These are phyloP conservation scores for Prosopis cineraria DNA, from an alignment of 306 rosid genomes.

Conservation along the genomic window DNA sequence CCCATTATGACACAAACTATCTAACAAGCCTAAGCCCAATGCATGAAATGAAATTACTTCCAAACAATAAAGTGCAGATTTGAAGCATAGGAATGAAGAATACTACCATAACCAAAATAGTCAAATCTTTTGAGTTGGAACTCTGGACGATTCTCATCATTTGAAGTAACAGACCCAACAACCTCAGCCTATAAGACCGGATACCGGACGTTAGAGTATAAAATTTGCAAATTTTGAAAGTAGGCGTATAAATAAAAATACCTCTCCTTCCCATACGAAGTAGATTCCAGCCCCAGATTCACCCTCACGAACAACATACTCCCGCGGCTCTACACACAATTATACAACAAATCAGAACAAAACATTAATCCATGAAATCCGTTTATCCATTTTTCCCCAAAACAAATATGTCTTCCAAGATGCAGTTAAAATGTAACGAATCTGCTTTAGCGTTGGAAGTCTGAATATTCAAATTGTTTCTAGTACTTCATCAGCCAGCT, in stretches of 20 bases:
- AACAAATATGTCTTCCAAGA: constrained; percentile 20
- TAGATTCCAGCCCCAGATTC: constrained; percentile 79
- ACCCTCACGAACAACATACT: constrained; percentile 75
- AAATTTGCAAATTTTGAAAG: constrained; percentile 10
- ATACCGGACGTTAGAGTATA: constrained; percentile 25
- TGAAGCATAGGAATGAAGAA: constrained; percentile 26
- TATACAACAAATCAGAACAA: constrained; percentile 20
- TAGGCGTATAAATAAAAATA: constrained; percentile 26
- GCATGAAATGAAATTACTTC: constrained; percentile 9
- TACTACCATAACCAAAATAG: constrained; percentile 82
- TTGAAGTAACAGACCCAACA: constrained; percentile 49
- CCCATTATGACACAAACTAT: constrained; percentile 21
- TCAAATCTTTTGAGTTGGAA: constrained; percentile 74
- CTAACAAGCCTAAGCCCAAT: not conserved
- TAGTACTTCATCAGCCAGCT: not conserved
- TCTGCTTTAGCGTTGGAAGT: constrained; percentile 7
- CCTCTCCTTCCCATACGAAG: constrained; percentile 96
- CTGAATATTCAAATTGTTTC: not conserved
- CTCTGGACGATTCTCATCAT: constrained; percentile 66
- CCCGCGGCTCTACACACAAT: constrained; percentile 59
- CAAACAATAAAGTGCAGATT: constrained; percentile 12
- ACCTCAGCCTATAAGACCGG: constrained; percentile 79
- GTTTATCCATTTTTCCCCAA: constrained; percentile 1
- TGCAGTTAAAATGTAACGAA: not conserved
- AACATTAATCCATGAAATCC: not conserved